phyloP scores from a whole-genome alignment of 805 yeast species.

The Monosporozyma yasuniensis region DNA sequence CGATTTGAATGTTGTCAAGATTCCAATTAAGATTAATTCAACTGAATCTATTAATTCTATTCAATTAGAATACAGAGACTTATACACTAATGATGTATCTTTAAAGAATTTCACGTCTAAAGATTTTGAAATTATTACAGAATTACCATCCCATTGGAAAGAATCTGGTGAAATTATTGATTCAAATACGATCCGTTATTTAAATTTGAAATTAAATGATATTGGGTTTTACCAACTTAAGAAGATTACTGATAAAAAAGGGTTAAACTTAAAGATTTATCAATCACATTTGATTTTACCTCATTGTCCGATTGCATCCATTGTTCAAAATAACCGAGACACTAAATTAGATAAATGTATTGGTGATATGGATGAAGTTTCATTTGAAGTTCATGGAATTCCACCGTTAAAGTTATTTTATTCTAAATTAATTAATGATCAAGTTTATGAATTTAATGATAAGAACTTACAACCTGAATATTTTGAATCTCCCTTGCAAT shows the following conservation, averaged over 20 bases:
- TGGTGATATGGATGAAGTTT: constrained; percentile 45
- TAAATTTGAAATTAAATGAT: constrained; percentile 53
- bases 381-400: constrained; percentile 58
- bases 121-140: constrained; percentile 39
- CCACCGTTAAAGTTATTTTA: constrained; percentile 64
- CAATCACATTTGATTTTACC: constrained; percentile 60
- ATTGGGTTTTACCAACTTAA: constrained; percentile 74
- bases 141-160: constrained; percentile 10
- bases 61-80: constrained; percentile 53
- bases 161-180: constrained; percentile 5
- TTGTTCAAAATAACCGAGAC: constrained; percentile 31
- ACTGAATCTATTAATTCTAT: constrained; percentile 61
- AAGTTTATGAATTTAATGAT: constrained; percentile 27
- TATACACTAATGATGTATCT: constrained; percentile 41
- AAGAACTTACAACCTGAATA: constrained; percentile 43
- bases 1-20: constrained; percentile 20
- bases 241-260: constrained; percentile 58
- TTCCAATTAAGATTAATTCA: constrained; percentile 74
- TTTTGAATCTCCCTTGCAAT: constrained; percentile 42
- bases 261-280: constrained; percentile 49
- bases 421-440: constrained; percentile 36
- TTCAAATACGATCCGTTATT: constrained; percentile 36
- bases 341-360: constrained; percentile 47
- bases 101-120: constrained; percentile 46
- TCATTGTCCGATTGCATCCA: constrained; percentile 65